Conservation (phyloP, 129 eudicot species). For the Arctium minus region DNA sequence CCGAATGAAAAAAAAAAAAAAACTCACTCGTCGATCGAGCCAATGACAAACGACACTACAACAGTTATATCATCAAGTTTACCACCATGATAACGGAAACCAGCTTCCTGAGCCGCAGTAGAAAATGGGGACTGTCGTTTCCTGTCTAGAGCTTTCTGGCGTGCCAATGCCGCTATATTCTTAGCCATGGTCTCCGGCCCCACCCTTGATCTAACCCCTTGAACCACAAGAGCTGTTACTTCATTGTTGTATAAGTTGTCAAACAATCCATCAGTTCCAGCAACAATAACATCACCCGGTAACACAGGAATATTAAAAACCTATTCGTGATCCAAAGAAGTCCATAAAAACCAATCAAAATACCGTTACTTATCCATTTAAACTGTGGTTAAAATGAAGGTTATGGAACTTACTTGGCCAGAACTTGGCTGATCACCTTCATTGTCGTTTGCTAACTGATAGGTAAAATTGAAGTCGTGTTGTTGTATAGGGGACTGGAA, state of each 20-base stretch:
- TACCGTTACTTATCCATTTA: neutral
- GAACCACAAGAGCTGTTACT: conserved; percentile 54
- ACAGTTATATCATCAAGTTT: conserved; percentile 93
- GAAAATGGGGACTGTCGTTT: conserved; percentile 69
- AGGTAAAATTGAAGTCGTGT: conserved; percentile 85
- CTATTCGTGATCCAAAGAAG: conserved; percentile 27
- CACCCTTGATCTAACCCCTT: conserved; percentile 51
- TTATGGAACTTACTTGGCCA: conserved; percentile 62
- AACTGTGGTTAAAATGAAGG: neutral
- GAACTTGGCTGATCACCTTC: conserved; percentile 84
- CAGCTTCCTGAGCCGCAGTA: conserved; percentile 89
- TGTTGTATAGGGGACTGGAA: conserved; percentile 87
- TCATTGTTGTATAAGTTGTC: conserved; percentile 75
- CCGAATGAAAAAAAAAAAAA: neutral
- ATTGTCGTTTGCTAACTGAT: conserved; percentile 57
- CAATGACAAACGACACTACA: conserved; percentile 62
- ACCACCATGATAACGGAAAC: conserved; percentile 70
- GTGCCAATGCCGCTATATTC: conserved; percentile 73
- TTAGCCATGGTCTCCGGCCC: conserved; percentile 55
- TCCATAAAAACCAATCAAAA: neutral
- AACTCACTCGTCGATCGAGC: conserved; percentile 12
- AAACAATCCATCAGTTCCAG: conserved; percentile 90
- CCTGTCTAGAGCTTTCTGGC: conserved; percentile 62
- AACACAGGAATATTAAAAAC: conserved; percentile 65
- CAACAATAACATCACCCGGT: conserved; percentile 81